phyloP scores from a whole-genome alignment of 2,329 filamentous ascomycete genomes.

The Penicillium capsulatum region DNA sequence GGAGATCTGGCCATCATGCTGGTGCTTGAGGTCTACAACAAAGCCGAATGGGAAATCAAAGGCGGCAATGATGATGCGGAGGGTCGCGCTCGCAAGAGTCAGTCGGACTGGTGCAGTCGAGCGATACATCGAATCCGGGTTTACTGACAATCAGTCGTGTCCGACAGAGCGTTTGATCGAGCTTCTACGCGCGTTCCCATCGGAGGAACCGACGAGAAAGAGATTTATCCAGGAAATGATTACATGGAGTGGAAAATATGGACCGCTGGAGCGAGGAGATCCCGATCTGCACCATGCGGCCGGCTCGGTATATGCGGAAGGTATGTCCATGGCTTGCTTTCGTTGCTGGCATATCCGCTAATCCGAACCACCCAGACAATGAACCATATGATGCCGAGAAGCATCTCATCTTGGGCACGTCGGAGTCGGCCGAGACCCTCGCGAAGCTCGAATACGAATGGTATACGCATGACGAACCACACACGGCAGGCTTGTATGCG shows the following conservation, averaged over 20 bases:
- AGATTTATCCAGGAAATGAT: conserved; percentile 85
- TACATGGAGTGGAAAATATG: conserved; percentile 78
- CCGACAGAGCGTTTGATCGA: conserved; percentile 61
- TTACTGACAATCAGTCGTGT: neutral
- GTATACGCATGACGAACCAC: conserved; percentile 85
- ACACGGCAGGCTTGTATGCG: conserved; percentile 80
- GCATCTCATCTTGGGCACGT: conserved; percentile 82
- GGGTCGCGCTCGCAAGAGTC: conserved; percentile 60
- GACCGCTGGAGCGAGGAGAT: conserved; percentile 85
- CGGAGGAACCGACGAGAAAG: conserved; percentile 85
- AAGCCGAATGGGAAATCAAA: conserved; percentile 69
- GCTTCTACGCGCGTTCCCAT: conserved; percentile 73
- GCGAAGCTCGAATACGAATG: conserved; percentile 84
- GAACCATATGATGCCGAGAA: conserved; percentile 90
- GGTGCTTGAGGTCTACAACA: conserved; percentile 84
- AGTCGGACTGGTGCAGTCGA: conserved; percentile 9
- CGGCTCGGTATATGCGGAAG: conserved; percentile 80
- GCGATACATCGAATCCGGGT: neutral
- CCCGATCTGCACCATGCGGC: conserved; percentile 91
- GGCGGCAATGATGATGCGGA: conserved; percentile 51
- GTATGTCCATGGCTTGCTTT: conserved; percentile 33
- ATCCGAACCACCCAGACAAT: conserved; percentile 58
- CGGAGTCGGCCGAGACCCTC: conserved; percentile 77
- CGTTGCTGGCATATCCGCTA: conserved; percentile 11
- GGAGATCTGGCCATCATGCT: conserved; percentile 84